phyloP scores from a whole-genome alignment of 2,329 filamentous ascomycete species.

The Colletotrichum endophyticum region DNA sequence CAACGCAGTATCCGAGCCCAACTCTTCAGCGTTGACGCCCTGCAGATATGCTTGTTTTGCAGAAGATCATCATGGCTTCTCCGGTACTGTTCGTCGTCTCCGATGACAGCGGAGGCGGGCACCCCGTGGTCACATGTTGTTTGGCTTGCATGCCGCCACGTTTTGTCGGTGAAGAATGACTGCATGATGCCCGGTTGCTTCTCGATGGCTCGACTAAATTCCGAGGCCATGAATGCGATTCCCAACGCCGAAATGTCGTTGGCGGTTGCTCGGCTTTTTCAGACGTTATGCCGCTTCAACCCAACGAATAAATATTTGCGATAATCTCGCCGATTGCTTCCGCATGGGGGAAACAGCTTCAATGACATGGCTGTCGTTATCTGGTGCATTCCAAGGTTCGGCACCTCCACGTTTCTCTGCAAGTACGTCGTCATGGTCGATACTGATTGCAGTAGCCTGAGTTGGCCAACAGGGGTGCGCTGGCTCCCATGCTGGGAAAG shows the following conservation, averaged over 20 bases:
- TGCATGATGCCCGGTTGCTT: neutral
- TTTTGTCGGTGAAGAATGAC: conserved; percentile 12
- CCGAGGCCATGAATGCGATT: neutral
- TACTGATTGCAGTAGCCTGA: neutral
- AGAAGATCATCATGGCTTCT: neutral
- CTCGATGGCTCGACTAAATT: neutral
- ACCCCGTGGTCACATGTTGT: neutral
- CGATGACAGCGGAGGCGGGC: neutral
- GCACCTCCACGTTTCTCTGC: neutral
- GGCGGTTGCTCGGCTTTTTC: neutral
- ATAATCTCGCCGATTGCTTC: neutral
- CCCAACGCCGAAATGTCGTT: neutral
- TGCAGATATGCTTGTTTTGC: neutral
- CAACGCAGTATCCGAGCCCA: neutral
- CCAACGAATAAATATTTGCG: neutral
- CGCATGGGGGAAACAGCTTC: neutral
- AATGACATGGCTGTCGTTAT: neutral
- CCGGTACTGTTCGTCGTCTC: neutral
- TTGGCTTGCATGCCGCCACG: conserved; percentile 1
- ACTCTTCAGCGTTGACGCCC: neutral
- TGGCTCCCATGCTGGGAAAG: neutral
- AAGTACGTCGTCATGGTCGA: neutral
- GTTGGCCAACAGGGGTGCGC: neutral
- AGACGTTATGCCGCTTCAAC: neutral
- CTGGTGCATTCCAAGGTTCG: neutral